Percentiles rank a stretch among this genome's conserved stretches.
These are phyloP conservation scores for Talaromyces nanjingensis DNA, from an alignment of 495 filamentous ascomycete species.

Conservation along the genomic window DNA sequence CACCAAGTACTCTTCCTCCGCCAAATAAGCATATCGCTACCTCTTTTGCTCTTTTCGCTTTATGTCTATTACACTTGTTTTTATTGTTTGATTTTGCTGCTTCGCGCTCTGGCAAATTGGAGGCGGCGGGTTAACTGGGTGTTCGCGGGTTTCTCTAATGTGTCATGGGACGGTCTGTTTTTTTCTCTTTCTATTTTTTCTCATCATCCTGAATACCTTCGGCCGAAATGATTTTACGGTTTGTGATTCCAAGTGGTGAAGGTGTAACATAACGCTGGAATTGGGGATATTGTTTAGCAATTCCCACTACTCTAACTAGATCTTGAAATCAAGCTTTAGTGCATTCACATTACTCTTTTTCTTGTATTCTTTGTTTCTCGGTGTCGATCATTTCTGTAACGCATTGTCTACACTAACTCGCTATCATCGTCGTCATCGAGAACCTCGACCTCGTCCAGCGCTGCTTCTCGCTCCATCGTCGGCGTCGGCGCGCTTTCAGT, in stretches of 20 bases:
- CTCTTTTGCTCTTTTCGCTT: conserved; percentile 33
- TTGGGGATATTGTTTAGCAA: conserved; percentile 26
- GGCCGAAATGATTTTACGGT: conserved; percentile 69
- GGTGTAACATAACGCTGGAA: conserved; percentile 71
- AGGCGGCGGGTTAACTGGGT: conserved; percentile 57
- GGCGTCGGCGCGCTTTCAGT: conserved; percentile 55
- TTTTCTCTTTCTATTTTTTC: conserved; percentile 30
- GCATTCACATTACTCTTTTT: conserved; percentile 33
- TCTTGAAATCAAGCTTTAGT: conserved; percentile 53
- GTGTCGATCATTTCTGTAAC: not conserved
- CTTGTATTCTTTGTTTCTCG: conserved; percentile 11
- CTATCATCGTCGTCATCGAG: conserved; percentile 55
- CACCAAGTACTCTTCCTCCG: conserved; percentile 99
- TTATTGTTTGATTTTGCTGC: conserved; percentile 44
- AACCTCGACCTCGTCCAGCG: conserved; percentile 84
- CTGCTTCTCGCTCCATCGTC: conserved; percentile 55
- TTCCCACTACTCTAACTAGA: conserved; percentile 27
- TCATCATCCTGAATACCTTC: conserved; percentile 39
- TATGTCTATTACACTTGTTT: conserved; percentile 28
- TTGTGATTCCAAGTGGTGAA: conserved; percentile 56
- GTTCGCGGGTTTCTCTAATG: conserved; percentile 74
- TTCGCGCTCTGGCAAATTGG: conserved; percentile 53
- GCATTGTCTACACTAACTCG: conserved; percentile 24
- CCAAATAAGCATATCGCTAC: conserved; percentile 64
- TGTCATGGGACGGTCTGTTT: conserved; percentile 83